These are phyloP conservation scores for Skeletonema marinoi DNA, from an alignment of 108 stramenopile species.

Conservation along the genomic window DNA sequence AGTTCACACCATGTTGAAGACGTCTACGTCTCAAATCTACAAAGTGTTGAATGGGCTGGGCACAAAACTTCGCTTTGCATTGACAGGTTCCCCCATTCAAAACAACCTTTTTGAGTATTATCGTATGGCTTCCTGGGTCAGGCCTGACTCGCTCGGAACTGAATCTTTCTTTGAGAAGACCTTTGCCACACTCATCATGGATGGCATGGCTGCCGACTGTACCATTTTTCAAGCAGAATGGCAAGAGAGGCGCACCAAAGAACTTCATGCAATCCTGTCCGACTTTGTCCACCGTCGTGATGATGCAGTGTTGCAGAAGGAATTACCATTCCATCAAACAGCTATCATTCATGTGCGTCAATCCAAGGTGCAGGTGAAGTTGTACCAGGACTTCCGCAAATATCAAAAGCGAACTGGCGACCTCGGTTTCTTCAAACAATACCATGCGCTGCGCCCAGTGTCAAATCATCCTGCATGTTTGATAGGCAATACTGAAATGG, in stretches of 20 bases:
- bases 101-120: conserved; percentile 65
- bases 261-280: conserved; percentile 44
- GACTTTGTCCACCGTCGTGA: conserved; percentile 67
- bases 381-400: conserved; percentile 54
- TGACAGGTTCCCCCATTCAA: conserved; percentile 52
- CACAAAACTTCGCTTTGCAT: conserved; percentile 59
- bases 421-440: conserved; percentile 58
- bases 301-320: conserved; percentile 46
- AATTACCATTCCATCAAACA: conserved; percentile 66
- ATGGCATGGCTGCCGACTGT: conserved; percentile 55
- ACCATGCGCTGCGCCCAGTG: conserved; percentile 51
- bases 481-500: conserved; percentile 6
- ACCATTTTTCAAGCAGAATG: conserved; percentile 20
- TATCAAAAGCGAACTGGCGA: conserved; percentile 28
- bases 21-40: conserved; percentile 39
- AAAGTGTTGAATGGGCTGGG: conserved; percentile 49
- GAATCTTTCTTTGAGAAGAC: conserved; percentile 46
- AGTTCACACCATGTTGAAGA: conserved; percentile 73
- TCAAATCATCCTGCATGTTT: conserved; percentile 70
- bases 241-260: conserved; percentile 33
- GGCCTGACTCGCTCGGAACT: conserved; percentile 57
- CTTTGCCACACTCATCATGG: conserved; percentile 59
- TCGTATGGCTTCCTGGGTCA: conserved; percentile 62
- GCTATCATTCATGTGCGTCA: conserved; percentile 67
- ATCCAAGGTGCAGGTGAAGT: conserved; percentile 55